Base-by-base conservation (phyloP, 2,329 filamentous ascomycete genomes). In the Spiromastix sp. region DNA sequence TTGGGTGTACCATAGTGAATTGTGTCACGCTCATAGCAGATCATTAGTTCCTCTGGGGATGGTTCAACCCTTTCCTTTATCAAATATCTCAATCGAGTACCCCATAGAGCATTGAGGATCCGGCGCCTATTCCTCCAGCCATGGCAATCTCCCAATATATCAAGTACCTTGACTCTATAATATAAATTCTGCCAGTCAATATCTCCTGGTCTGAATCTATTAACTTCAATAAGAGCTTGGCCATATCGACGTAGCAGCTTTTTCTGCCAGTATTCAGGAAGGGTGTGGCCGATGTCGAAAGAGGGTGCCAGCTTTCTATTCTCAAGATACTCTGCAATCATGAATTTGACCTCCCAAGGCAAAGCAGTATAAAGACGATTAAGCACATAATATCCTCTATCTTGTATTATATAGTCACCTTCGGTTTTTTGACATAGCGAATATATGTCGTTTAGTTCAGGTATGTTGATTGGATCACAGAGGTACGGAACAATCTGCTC, bases 11-110 rank as follows among this genome's bases (percentile, higher is more conserved):
- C n/a, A n/a, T n/a, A n/a, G n/a, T n/a, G n/a, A n/a, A n/a, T n/a
- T n/a, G n/a, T n/a, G n/a, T n/a, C n/a, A n/a, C n/a, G n/a, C n/a
- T n/a, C n/a, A n/a, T n/a, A n/a, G n/a, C n/a, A n/a, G n/a, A n/a
- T n/a, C n/a, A n/a, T n/a, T n/a, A 44, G 38, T 13, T 37, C 31
- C 26, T 30, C 36, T 19, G 38, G 27, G 11, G 39, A 37, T 9
- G 31, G 30, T 17, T 44, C 37, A n/a, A 40, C 27, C 22, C 41
- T 34, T 19, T 36, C 30, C 11, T 44, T 35, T 9, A 15, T 15
- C 7, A 31, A 11, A 31, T 31, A 24, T 37, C 27, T 37, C 25
- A 24, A 11, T 13, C 34, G 26, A 13, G 26, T 24, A 2, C 28
- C 28, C 34, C 21, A 30, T 6, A 32, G 26, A 16, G 32, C 4